Percentiles rank a stretch among this genome's conserved stretches.
These are phyloP conservation scores for Yarrowia yakushimensis DNA, from an alignment of 805 yeast species.

Conservation along the genomic window DNA sequence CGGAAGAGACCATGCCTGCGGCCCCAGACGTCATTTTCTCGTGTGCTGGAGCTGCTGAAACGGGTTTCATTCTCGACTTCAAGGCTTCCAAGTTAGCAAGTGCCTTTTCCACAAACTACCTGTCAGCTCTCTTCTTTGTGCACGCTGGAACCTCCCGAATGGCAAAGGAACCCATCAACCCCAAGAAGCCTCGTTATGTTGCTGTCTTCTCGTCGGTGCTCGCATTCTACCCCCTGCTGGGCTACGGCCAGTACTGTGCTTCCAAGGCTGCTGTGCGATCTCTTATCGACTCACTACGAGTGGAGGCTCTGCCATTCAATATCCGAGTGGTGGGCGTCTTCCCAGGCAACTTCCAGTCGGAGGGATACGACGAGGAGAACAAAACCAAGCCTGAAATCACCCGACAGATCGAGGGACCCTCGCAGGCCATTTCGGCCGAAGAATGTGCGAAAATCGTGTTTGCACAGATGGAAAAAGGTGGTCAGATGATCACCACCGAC, in stretches of 20 bases:
- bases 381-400: constrained; percentile 83
- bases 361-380: constrained; percentile 81
- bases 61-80: constrained; percentile 71
- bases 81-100: constrained; percentile 52
- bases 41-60: constrained; percentile 85
- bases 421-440: constrained; percentile 62
- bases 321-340: constrained; percentile 69
- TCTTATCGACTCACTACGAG: constrained; percentile 72
- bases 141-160: constrained; percentile 51
- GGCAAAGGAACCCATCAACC: constrained; percentile 32
- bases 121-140: constrained; percentile 64
- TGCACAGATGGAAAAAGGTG: constrained; percentile 56
- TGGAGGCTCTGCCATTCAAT: constrained; percentile 63
- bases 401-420: constrained; percentile 77
- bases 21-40: constrained; percentile 72
- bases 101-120: constrained; percentile 69
- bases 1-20: constrained; percentile 33
- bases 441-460: constrained; percentile 63
- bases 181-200: constrained; percentile 45
- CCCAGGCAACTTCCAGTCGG: constrained; percentile 89
- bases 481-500: constrained; percentile 76
- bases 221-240: constrained; percentile 83
- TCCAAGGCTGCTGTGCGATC: constrained; percentile 77
- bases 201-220: constrained; percentile 71
- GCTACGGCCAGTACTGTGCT: constrained; percentile 90